Conservation (phyloP, 352 stramenopile genomes). For the Phytophthora boehmeriae region DNA sequence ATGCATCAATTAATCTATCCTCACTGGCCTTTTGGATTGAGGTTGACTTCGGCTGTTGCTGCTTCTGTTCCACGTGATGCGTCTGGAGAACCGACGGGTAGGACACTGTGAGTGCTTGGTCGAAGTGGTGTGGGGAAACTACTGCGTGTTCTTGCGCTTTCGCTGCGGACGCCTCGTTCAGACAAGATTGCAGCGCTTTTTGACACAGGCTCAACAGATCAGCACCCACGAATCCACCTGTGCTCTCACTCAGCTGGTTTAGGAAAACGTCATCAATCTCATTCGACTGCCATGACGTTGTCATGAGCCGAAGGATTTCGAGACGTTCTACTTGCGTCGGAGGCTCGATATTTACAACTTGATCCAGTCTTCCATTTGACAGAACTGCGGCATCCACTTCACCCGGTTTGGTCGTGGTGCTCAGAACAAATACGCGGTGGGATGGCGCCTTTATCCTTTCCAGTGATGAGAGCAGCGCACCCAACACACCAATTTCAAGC, state of each 20-base stretch:
- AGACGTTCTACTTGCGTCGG: conserved; percentile 91
- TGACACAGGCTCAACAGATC: conserved; percentile 84
- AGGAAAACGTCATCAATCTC: conserved; percentile 74
- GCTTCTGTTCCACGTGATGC: conserved; percentile 90
- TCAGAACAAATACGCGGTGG: conserved; percentile 67
- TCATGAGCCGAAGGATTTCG: conserved; percentile 93
- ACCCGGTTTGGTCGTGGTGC: conserved; percentile 78
- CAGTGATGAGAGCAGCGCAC: conserved; percentile 84
- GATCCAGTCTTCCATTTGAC: conserved; percentile 96
- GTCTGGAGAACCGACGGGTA: conserved; percentile 97
- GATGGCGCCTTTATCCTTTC: conserved; percentile 64
- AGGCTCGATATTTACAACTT: conserved; percentile 95
- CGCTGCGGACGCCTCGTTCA: conserved; percentile 44
- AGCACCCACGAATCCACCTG: conserved; percentile 94
- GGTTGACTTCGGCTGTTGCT: conserved; percentile 38
- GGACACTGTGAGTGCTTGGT: conserved; percentile 90
- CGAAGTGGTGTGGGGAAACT: conserved; percentile 52
- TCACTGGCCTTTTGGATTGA: conserved; percentile 28
- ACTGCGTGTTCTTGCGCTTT: conserved; percentile 5
- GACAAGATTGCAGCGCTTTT: conserved; percentile 62
- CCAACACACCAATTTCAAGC: conserved; percentile 80
- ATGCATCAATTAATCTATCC: conserved; percentile 21
- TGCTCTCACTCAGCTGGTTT: conserved; percentile 92
- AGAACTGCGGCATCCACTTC: conserved; percentile 92
- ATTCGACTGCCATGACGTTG: conserved; percentile 72